Conservation (phyloP, 2,329 filamentous ascomycete genomes). For the Exserohilum rostratum region DNA sequence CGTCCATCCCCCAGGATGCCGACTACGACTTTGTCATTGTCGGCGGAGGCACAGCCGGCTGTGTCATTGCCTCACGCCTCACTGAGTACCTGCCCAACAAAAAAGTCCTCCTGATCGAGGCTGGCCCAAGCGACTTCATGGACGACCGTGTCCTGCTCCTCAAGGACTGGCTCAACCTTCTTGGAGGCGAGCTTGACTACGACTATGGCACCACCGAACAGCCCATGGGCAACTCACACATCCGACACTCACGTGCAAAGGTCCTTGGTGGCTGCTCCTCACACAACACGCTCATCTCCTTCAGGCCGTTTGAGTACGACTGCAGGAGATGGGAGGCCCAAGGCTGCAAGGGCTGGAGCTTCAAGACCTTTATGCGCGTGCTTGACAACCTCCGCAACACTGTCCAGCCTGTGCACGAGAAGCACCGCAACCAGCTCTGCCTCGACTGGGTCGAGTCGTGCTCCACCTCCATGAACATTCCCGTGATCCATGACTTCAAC, state of each 20-base stretch:
- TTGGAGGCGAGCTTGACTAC: constrained; percentile 87
- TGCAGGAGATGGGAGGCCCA: constrained; percentile 81
- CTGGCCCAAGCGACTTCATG: constrained; percentile 85
- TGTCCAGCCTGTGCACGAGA: constrained; percentile 84
- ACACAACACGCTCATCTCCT: constrained; percentile 93
- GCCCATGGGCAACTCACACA: constrained; percentile 88
- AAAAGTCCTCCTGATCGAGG: constrained; percentile 83
- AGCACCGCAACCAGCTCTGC: constrained; percentile 88
- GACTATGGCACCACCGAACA: constrained; percentile 90
- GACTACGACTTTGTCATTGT: constrained; percentile 83
- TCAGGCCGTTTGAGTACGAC: constrained; percentile 89
- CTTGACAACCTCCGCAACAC: constrained; percentile 86
- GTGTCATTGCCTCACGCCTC: constrained; percentile 79
- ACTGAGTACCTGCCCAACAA: constrained; percentile 84
- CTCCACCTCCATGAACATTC: constrained; percentile 78
- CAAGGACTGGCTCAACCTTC: constrained; percentile 82
- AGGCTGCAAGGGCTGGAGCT: constrained; percentile 85
- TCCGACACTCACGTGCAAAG: constrained; percentile 90
- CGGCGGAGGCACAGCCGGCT: constrained; percentile 84
- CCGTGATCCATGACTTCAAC: constrained; percentile 86
- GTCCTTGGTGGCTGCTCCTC: constrained; percentile 91
- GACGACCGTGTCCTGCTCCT: constrained; percentile 85
- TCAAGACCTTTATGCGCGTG: constrained; percentile 80
- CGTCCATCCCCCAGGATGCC: constrained; percentile 67
- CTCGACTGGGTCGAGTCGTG: constrained; percentile 87